Conservation (phyloP, 2,329 filamentous ascomycete species). For the Sporothrix globosa region DNA sequence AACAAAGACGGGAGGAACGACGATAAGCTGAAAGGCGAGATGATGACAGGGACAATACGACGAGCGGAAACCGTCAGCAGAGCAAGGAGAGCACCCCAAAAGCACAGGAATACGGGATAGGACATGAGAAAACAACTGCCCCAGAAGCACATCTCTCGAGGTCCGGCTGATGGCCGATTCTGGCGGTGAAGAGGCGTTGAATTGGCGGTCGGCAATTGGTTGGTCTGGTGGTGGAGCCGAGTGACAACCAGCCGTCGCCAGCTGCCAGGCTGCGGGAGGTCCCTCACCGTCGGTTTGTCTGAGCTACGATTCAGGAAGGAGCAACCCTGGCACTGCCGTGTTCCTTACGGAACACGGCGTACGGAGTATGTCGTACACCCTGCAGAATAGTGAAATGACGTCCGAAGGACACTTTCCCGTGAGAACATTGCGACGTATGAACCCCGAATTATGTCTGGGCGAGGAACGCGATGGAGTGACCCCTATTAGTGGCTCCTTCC, state of each 20-base stretch:
- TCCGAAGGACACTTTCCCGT: neutral
- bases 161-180: slow-evolving; percentile 18
- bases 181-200: slow-evolving; percentile 26
- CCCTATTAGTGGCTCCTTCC: slow-evolving; percentile 1
- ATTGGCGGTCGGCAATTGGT: slow-evolving; percentile 2
- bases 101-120: neutral
- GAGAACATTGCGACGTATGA: neutral
- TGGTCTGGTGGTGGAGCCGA: neutral
- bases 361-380: neutral
- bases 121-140: neutral
- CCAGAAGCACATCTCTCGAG: neutral
- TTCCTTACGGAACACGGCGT: neutral
- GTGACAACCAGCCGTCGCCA: slow-evolving; percentile 23
- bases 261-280: slow-evolving; percentile 10
- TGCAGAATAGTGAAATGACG: neutral
- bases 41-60: neutral
- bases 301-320: slow-evolving; percentile 3
- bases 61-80: too few relatives aligned
- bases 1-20: neutral
- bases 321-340: neutral
- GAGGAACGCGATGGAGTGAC: slow-evolving; percentile 3
- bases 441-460: neutral
- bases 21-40: neutral
- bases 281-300: neutral
- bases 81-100: neutral